A percentile compares a stretch with the other conserved stretches of the same genome.
Evolutionary conservation across 257 asterid species (phyloP).

Genomic region (Solanum sejunctum): DNA sequence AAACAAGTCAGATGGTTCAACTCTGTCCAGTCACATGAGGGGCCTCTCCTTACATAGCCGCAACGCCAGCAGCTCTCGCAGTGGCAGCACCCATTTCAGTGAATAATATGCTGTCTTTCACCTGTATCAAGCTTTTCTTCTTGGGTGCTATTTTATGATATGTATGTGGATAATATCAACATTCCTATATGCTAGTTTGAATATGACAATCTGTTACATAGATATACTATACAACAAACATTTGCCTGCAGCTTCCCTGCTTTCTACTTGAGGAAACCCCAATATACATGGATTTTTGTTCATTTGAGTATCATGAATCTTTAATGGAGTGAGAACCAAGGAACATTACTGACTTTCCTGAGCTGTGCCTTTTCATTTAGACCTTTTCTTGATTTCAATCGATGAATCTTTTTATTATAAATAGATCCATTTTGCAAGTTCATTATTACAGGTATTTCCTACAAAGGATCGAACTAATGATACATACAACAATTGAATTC

Average conservation of each 20-base stretch:
- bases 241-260: background rate
- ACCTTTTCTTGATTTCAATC: background rate
- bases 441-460: too few relatives aligned
- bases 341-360: background rate
- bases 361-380: background rate
- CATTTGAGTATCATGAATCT: background rate
- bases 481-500: too few relatives aligned
- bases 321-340: background rate
- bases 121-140: background rate
- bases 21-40: conserved; percentile 43
- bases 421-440: too few relatives aligned
- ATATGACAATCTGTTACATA: background rate
- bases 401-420: background rate
- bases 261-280: background rate
- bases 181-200: background rate
- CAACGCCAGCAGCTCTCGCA: conserved; percentile 59
- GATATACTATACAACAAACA: background rate
- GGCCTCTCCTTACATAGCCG: conserved; percentile 81
- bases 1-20: conserved; percentile 43
- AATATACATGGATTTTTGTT: background rate
- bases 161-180: background rate
- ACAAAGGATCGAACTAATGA: too few relatives aligned
- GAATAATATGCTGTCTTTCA: conserved; percentile 21
- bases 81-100: conserved; percentile 67
- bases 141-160: background rate